Evolutionary conservation across 2,329 filamentous ascomycete species (phyloP).

Genomic region (Aspergillus thermomutatus): DNA sequence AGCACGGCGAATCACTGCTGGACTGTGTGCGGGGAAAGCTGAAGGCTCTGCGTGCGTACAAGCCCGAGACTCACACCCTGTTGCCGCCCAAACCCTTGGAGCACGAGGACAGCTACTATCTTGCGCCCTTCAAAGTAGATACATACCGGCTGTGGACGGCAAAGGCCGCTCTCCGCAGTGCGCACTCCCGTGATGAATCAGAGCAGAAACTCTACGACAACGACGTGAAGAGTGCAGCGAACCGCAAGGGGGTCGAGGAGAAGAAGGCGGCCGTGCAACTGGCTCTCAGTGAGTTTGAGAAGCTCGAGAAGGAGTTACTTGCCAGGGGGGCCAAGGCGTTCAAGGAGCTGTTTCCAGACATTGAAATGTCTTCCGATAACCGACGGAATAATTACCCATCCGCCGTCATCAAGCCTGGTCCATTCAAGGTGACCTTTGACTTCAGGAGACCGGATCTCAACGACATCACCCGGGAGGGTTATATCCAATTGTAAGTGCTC

Average conservation of each 20-base stretch:
- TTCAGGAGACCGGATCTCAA: conserved; percentile 53
- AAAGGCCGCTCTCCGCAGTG: conserved; percentile 37
- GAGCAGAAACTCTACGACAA: conserved; percentile 29
- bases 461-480: conserved; percentile 54
- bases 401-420: conserved; percentile 16
- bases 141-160: conserved; percentile 61
- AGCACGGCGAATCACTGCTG: conserved; percentile 46
- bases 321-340: conserved; percentile 65
- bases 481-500: conserved; percentile 58
- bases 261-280: conserved; percentile 57
- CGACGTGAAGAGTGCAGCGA: not conserved
- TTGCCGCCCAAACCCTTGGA: conserved; percentile 17
- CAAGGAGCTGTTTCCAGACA: conserved; percentile 58
- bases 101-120: conserved; percentile 49
- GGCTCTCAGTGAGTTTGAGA: conserved; percentile 51
- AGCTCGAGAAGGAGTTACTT: conserved; percentile 55
- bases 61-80: conserved; percentile 24
- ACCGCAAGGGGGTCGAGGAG: conserved; percentile 37
- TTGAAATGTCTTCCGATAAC: not conserved
- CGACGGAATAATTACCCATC: not conserved
- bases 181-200: conserved; percentile 34
- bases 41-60: conserved; percentile 47
- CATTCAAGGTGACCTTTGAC: conserved; percentile 50
- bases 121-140: conserved; percentile 49
- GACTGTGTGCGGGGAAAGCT: conserved; percentile 59